Percentiles rank a stretch among this genome's conserved stretches.
phyloP scores from a whole-genome alignment of 2,329 filamentous ascomycete genomes.

The Corynespora cassiicola region DNA sequence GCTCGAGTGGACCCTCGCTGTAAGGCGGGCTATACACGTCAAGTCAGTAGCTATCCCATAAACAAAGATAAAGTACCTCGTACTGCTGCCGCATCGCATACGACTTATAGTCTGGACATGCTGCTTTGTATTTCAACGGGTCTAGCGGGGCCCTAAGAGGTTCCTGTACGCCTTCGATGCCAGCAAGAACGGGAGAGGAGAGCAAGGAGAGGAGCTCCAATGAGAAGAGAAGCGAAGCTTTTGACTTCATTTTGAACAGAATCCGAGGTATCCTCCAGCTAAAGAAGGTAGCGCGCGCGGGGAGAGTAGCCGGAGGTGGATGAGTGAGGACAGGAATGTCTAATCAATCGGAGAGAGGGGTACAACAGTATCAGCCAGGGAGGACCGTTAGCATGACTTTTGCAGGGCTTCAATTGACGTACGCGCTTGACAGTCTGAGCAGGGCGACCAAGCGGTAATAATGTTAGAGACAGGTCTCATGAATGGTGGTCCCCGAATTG shows the following conservation, averaged over 20 bases:
- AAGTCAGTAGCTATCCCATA: not conserved
- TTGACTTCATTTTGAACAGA: constrained; percentile 26
- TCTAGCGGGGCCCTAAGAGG: constrained; percentile 36
- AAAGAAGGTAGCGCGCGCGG: too few relatives aligned
- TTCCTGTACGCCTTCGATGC: constrained; percentile 31
- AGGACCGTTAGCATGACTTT: constrained; percentile 18
- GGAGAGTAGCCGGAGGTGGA: too few relatives aligned
- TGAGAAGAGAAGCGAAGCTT: constrained; percentile 11
- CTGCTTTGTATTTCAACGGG: constrained; percentile 46
- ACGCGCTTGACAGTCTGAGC: too few relatives aligned
- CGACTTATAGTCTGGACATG: constrained; percentile 70
- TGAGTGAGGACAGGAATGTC: constrained; percentile 3
- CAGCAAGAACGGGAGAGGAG: constrained; percentile 11
- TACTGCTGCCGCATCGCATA: constrained; percentile 69
- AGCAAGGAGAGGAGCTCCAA: constrained; percentile 15
- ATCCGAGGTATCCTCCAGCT: too few relatives aligned
- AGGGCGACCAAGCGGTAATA: too few relatives aligned
- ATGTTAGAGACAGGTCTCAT: too few relatives aligned
- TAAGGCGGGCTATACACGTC: constrained; percentile 71
- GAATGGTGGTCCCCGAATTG: too few relatives aligned
- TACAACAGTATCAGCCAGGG: constrained; percentile 30
- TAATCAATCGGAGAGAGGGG: constrained; percentile 3
- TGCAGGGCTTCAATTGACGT: too few relatives aligned
- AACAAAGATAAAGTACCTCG: constrained; percentile 29
- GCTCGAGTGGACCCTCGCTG: constrained; percentile 76